These are phyloP conservation scores for Heliophila coronopifolia DNA, from an alignment of 441 rosid species.

Conservation along the genomic window DNA sequence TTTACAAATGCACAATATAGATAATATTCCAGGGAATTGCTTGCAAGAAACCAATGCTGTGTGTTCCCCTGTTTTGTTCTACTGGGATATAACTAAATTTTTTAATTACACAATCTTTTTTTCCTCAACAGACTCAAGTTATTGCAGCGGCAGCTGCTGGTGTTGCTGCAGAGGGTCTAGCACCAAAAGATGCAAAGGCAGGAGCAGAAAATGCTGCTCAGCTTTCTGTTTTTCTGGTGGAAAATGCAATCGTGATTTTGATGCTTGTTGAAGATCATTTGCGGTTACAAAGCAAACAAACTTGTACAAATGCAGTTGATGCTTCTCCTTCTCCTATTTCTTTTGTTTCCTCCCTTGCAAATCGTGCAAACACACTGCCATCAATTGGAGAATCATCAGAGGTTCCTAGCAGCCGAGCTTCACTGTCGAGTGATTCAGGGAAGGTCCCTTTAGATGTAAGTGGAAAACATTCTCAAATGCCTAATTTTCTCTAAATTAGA, in stretches of 20 bases:
- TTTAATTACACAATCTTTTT: slow-evolving; percentile 29
- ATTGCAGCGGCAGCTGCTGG: slow-evolving; percentile 99
- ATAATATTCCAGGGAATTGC: slow-evolving; percentile 6
- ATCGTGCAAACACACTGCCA: slow-evolving; percentile 38
- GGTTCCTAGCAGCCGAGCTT: slow-evolving; percentile 50
- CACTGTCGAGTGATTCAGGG: slow-evolving; percentile 55
- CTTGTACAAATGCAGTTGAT: slow-evolving; percentile 46
- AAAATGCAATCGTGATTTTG: slow-evolving; percentile 95
- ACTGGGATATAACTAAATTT: slow-evolving; percentile 20
- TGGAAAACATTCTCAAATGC: slow-evolving; percentile 27
- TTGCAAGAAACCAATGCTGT: slow-evolving; percentile 18
- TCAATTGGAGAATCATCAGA: slow-evolving; percentile 52
- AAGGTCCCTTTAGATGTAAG: slow-evolving; percentile 90
- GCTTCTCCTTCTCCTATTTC: slow-evolving; percentile 74
- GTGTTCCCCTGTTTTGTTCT: slow-evolving; percentile 6
- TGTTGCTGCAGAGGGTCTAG: slow-evolving; percentile 96
- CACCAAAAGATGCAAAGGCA: slow-evolving; percentile 80
- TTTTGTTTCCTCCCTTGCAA: slow-evolving; percentile 53
- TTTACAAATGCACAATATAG: slow-evolving; percentile 1
- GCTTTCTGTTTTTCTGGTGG: slow-evolving; percentile 96
- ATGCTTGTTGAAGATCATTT: slow-evolving; percentile 99
- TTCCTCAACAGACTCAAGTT: slow-evolving; percentile 87
- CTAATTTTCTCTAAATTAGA: slow-evolving; percentile 10
- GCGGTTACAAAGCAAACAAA: slow-evolving; percentile 90
- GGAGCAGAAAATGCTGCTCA: slow-evolving; percentile 98